Conservation (phyloP, 129 eudicot species). For the Helianthus tuberosus region DNA sequence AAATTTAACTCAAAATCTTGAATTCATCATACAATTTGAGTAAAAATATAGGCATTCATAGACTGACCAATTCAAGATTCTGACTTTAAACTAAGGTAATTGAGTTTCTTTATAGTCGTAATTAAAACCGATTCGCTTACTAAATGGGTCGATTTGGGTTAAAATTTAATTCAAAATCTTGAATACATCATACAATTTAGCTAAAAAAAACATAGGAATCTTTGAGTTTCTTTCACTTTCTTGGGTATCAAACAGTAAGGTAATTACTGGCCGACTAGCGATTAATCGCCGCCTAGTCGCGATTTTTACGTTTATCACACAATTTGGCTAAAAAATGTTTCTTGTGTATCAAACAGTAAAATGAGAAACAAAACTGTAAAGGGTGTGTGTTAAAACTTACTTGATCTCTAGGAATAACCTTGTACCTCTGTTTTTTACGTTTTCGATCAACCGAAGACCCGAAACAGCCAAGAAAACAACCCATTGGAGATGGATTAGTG, state of each 20-base stretch:
- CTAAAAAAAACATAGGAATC: neutral
- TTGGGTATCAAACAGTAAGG: neutral
- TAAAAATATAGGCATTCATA: neutral
- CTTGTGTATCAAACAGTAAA: neutral
- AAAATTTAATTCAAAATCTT: neutral
- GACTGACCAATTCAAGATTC: neutral
- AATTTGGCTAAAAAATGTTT: neutral
- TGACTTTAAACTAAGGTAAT: neutral
- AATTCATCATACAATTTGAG: neutral
- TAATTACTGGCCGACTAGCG: no score
- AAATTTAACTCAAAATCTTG: neutral
- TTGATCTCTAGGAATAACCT: constrained; percentile 37
- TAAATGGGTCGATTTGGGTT: neutral
- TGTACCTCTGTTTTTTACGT: constrained; percentile 27
- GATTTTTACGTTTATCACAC: neutral
- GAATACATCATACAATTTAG: neutral
- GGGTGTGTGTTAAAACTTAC: constrained; percentile 33
- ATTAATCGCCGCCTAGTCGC: no score
- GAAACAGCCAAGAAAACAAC: constrained; percentile 67
- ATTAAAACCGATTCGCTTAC: neutral
- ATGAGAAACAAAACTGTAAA: neutral
- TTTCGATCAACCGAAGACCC: constrained; percentile 54
- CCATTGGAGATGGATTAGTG: constrained; percentile 39
- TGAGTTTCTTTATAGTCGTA: neutral
- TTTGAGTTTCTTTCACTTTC: neutral